Evolutionary conservation across 805 yeast species (phyloP).

Genomic region (Ogataea sp.): DNA sequence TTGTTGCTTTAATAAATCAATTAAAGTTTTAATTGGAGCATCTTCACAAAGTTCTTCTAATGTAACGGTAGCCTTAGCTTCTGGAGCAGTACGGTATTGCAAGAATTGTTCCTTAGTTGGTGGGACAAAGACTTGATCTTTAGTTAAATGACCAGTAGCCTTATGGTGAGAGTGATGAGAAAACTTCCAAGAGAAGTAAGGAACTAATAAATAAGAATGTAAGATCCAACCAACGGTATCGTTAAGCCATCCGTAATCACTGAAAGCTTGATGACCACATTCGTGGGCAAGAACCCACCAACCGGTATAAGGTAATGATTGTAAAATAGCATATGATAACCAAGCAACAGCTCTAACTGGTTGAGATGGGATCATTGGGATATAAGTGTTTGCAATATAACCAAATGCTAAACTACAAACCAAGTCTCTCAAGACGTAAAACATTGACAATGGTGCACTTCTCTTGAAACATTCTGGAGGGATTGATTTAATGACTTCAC

Average conservation of each 20-base stretch:
- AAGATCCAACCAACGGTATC: conserved; percentile 78
- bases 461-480: conserved; percentile 73
- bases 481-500: conserved; percentile 63
- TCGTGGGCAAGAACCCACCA: conserved; percentile 85
- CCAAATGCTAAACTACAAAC: conserved; percentile 40
- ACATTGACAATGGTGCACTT: conserved; percentile 42
- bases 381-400: conserved; percentile 42
- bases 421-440: conserved; percentile 64
- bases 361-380: conserved; percentile 39
- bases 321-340: conserved; percentile 43
- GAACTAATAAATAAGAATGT: conserved; percentile 73
- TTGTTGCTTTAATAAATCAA: conserved; percentile 55
- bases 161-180: conserved; percentile 85
- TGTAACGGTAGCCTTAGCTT: conserved; percentile 18
- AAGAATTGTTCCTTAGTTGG: conserved; percentile 51
- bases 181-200: conserved; percentile 82
- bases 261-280: conserved; percentile 86
- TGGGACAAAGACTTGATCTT: conserved; percentile 85
- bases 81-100: too few species aligned
- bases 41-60: conserved; percentile 60
- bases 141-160: conserved; percentile 74
- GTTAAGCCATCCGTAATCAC: conserved; percentile 63
- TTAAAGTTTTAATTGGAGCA: conserved; percentile 61
- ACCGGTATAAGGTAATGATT: conserved; percentile 70
- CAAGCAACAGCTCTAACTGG: conserved; percentile 48